Evolutionary conservation across 805 yeast genomes (phyloP), one percentile per base, ranked within the genome.

Genomic region (Ogataea zsoltii): DNA sequence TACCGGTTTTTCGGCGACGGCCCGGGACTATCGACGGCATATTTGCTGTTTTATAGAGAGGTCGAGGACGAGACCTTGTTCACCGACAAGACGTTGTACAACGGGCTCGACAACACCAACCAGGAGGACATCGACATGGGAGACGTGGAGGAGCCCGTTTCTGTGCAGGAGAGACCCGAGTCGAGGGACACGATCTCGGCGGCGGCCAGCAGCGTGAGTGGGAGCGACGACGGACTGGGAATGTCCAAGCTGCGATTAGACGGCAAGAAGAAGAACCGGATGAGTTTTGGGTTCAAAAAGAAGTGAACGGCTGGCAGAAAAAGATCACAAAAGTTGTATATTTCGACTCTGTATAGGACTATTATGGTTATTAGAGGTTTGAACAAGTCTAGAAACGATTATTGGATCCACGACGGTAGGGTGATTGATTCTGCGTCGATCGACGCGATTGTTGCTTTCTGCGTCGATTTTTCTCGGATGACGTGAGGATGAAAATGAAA

Each of bases 1-100:
- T 75, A 82, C 63, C 78, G 85, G 55, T 94, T 91, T 59, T 85
- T 88, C 57, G 98, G 98, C 21, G 92, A 88, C 61, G 82, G 85
- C 3, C 85, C 87, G 2, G 94, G 96, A 7, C 74, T 88, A 58
- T 90, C 97, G 0, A 85, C 96, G 21, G 98, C 98, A 0, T 94
- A 94, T 65, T 83, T 94, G 21, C 68, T 94, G 42, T 88, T 91
- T 57, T 92, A 92, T 65, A 83, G 79, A 54, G 83, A 80, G 50
- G 59, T 64, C 7, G 70, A 74, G n/a, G 65, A 70, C 12, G 75
- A 76, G 23, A 66, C 63, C 10, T 53, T 49, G n/a, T 72, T 60
- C 46, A 38, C 49, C 32, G 49, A 57, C 2, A 55, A 56, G 14
- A 57, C 59, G 16, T 47, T 69, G 15, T 66, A 51, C 53, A 56